phyloP scores from a whole-genome alignment of 257 asterid genomes.

The Leonotis leonurus region DNA sequence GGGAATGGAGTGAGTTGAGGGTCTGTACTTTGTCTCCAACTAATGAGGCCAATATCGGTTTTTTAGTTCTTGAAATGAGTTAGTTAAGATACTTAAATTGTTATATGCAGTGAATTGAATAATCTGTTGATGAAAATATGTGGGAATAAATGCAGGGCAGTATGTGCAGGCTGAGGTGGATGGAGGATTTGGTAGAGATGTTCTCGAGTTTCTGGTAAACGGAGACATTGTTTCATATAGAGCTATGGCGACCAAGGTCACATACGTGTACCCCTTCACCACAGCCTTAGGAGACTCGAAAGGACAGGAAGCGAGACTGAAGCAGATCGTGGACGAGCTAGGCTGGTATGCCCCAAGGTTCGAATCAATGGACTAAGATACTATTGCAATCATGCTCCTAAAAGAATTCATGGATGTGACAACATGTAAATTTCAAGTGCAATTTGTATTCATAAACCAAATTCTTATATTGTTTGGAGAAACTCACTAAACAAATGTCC shows the following conservation, averaged over 20 bases:
- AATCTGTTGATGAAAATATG: neutral
- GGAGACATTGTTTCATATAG: slow-evolving; percentile 65
- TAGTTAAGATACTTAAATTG: neutral
- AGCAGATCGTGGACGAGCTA: slow-evolving; percentile 47
- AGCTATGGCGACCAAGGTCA: slow-evolving; percentile 84
- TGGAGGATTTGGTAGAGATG: slow-evolving; percentile 88
- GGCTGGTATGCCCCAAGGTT: slow-evolving; percentile 90
- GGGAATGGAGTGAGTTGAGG: neutral
- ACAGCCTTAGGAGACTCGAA: slow-evolving; percentile 94
- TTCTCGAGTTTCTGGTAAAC: slow-evolving; percentile 65
- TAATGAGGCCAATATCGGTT: neutral
- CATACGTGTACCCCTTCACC: slow-evolving; percentile 79
- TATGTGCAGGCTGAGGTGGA: slow-evolving; percentile 85
- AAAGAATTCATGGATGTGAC: neutral
- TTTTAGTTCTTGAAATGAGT: neutral
- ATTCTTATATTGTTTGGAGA: neutral
- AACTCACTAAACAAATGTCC: neutral
- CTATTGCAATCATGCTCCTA: neutral
- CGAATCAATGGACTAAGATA: slow-evolving; percentile 49
- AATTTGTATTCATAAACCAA: neutral
- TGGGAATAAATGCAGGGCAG: slow-evolving; percentile 39
- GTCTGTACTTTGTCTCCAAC: neutral
- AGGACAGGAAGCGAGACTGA: slow-evolving; percentile 75
- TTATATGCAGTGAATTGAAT: neutral
- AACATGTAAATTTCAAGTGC: neutral